phyloP scores from a whole-genome alignment of 2,329 filamentous ascomycete genomes.

The Diaporthe citrichinensis region DNA sequence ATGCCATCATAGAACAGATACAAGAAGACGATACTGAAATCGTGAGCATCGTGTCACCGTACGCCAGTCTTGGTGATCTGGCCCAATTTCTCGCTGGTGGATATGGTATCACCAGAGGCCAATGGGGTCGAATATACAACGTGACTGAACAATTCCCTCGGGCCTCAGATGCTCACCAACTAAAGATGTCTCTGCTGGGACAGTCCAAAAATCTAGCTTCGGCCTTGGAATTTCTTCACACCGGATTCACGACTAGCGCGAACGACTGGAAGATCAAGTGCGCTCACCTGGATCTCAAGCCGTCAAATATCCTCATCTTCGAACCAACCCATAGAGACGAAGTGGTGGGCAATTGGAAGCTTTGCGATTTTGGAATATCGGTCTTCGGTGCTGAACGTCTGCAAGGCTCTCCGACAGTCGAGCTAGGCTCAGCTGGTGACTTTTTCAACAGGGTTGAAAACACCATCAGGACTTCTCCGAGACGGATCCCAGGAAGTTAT shows the following conservation, averaged over 20 bases:
- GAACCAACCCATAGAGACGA: neutral
- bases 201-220: slow-evolving; percentile 36
- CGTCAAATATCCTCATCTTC: slow-evolving; percentile 39
- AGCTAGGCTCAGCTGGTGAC: slow-evolving; percentile 32
- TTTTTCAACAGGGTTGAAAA: slow-evolving; percentile 17
- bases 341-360: slow-evolving; percentile 38
- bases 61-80: slow-evolving; percentile 38
- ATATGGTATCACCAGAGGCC: neutral
- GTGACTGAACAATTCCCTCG: slow-evolving; percentile 22
- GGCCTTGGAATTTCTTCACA: slow-evolving; percentile 40
- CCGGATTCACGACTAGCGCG: slow-evolving; percentile 24
- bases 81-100: slow-evolving; percentile 36
- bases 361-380: slow-evolving; percentile 41
- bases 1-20: slow-evolving; percentile 36
- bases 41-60: slow-evolving; percentile 36
- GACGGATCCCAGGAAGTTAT: slow-evolving; percentile 23
- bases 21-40: slow-evolving; percentile 14
- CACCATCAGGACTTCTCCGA: slow-evolving; percentile 25
- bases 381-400: slow-evolving; percentile 32
- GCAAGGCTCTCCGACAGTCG: neutral
- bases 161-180: neutral
- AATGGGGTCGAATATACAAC: neutral
- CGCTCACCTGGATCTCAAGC: slow-evolving; percentile 41
- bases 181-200: slow-evolving; percentile 23
- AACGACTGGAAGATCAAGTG: slow-evolving; percentile 34